A percentile compares a stretch with the other conserved stretches of the same genome.
Evolutionary conservation across 768 basidiomycete genomes (phyloP).

Genomic region (Boletus rubescentipes): DNA sequence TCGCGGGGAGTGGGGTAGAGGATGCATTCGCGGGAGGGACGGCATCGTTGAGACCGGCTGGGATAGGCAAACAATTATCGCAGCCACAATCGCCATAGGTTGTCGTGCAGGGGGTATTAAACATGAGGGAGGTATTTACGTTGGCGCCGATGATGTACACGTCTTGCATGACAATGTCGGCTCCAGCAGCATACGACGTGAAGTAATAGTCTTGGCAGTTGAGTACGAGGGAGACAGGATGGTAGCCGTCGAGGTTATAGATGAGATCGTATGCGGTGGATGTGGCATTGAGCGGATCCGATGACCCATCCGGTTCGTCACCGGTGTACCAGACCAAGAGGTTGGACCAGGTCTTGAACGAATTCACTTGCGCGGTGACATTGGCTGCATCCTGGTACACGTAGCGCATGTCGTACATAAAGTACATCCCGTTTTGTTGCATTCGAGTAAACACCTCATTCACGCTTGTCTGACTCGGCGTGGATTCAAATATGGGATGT

Average conservation of each 20-base stretch:
- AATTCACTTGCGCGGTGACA: conserved; percentile 65
- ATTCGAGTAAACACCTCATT: conserved; percentile 58
- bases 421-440: conserved; percentile 60
- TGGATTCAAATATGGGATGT: conserved; percentile 69
- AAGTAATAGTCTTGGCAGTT: conserved; percentile 70
- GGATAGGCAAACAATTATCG: conserved; percentile 50
- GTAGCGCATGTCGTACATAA: conserved; percentile 84
- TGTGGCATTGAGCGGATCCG: conserved; percentile 60
- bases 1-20: conserved; percentile 13
- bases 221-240: conserved; percentile 62
- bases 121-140: conserved; percentile 58
- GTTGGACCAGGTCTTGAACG: conserved; percentile 63
- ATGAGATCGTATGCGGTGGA: conserved; percentile 53
- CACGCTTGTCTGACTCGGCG: conserved; percentile 47
- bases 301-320: conserved; percentile 71
- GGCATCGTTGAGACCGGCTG: conserved; percentile 41
- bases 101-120: conserved; percentile 59
- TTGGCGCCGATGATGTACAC: conserved; percentile 51
- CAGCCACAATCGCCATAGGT: conserved; percentile 75
- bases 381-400: conserved; percentile 60
- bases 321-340: conserved; percentile 71
- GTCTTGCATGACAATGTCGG: conserved; percentile 72
- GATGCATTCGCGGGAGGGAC: conserved; percentile 25
- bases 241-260: conserved; percentile 62
- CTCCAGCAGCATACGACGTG: conserved; percentile 53